phyloP scores from a whole-genome alignment of 768 basidiomycete genomes.

The Pleurotus salmoneostramineus region DNA sequence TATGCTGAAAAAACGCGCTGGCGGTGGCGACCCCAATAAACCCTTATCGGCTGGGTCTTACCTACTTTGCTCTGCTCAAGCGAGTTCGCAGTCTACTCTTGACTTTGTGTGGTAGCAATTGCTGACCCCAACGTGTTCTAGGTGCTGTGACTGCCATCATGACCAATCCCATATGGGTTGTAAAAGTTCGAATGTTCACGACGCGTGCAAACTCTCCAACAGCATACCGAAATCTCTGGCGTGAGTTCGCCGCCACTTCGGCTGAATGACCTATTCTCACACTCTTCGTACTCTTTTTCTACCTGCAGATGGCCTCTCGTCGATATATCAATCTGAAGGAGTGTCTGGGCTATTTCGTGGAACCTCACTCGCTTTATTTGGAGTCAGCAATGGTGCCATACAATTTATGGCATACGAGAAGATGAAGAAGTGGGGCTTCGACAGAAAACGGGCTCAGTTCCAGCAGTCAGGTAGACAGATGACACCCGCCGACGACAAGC shows the following conservation, averaged over 20 bases:
- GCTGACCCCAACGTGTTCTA: slow-evolving; percentile 27
- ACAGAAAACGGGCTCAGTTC: slow-evolving; percentile 64
- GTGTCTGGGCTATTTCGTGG: slow-evolving; percentile 80
- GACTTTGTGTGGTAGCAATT: slow-evolving; percentile 8
- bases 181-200: slow-evolving; percentile 96
- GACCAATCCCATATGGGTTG: slow-evolving; percentile 98
- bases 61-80: slow-evolving; percentile 89
- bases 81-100: slow-evolving; percentile 66
- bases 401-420: slow-evolving; percentile 98
- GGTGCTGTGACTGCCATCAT: slow-evolving; percentile 91
- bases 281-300: not conserved
- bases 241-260: slow-evolving; percentile 37
- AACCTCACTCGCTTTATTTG: slow-evolving; percentile 82
- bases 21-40: slow-evolving; percentile 59
- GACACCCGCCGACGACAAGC: slow-evolving; percentile 74
- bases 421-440: slow-evolving; percentile 88
- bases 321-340: slow-evolving; percentile 74
- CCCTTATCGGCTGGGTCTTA: slow-evolving; percentile 75
- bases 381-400: slow-evolving; percentile 90
- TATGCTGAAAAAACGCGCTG: slow-evolving; percentile 82
- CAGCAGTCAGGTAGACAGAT: slow-evolving; percentile 59
- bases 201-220: slow-evolving; percentile 59
- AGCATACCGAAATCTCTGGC: slow-evolving; percentile 77
- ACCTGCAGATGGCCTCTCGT: slow-evolving; percentile 56
- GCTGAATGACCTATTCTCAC: not conserved